Evolutionary conservation across 345 rosid genomes (phyloP).

Genomic region (Boechera divaricarpa): DNA sequence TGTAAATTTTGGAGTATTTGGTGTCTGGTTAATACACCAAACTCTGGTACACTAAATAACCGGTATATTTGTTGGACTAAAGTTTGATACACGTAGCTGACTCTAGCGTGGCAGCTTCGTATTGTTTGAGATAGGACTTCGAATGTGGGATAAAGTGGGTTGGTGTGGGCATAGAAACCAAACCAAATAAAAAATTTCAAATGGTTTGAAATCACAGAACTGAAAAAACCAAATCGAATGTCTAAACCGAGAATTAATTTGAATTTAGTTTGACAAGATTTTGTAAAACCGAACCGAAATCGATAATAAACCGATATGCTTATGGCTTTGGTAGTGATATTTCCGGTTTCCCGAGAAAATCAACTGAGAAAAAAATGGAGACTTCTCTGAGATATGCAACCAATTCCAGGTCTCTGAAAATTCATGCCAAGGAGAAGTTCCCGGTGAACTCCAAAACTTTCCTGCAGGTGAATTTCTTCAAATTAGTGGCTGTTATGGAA

Average conservation of each 20-base stretch:
- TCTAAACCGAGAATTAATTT: not conserved
- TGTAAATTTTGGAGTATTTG: constrained; percentile 16
- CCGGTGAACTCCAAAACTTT: constrained; percentile 62
- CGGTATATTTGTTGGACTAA: constrained; percentile 20
- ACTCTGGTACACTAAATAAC: constrained; percentile 11
- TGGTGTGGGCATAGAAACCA: constrained; percentile 4
- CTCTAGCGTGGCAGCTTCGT: not conserved
- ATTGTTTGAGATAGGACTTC: not conserved
- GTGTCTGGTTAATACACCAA: not conserved
- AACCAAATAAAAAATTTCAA: not conserved
- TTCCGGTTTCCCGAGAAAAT: constrained; percentile 20
- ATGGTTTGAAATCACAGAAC: not conserved
- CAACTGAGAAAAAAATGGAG: constrained; percentile 56
- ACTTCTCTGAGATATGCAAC: constrained; percentile 73
- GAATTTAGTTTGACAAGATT: not conserved
- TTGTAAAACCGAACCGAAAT: constrained; percentile 30
- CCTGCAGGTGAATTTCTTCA: constrained; percentile 57
- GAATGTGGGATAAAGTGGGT: not conserved
- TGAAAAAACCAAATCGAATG: not conserved
- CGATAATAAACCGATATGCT: constrained; percentile 24
- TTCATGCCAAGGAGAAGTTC: constrained; percentile 87
- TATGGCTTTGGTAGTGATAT: not conserved
- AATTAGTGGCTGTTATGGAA: not conserved
- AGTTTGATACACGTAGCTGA: not conserved
- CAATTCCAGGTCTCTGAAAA: constrained; percentile 65